Base-by-base conservation (phyloP, 1,284 basidiomycete species). In the Marasmius sp. region DNA sequence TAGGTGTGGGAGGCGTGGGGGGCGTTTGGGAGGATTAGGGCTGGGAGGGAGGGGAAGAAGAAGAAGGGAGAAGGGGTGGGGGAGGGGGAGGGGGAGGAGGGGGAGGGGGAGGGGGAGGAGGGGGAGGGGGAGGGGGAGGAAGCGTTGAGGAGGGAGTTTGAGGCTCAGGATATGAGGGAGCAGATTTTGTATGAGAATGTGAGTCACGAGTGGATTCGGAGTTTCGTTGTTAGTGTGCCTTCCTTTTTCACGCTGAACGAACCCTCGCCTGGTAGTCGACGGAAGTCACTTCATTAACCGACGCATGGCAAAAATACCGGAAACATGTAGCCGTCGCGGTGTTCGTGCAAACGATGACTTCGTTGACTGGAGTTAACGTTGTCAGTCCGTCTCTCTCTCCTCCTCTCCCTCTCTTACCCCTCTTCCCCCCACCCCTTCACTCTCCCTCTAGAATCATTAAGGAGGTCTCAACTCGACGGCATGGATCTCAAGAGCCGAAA, bases 111-210 rank as follows among this genome's bases (percentile, higher is more conserved):
- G 8, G 48, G 43, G 34, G 45, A 18, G 14, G 22, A 27, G 14
- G 39, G 27, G 12, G 50, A 14, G 47, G 33, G 39, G 10, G 47
- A 37, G 20, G 33, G 12, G 7, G 34, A 65, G 59, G 48, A 51
- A 14, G 58, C 59, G 11, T 39, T 64, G 10, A 34, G 60, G 20
- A 43, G 49, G n/a, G 65, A 66, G 47, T 66, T 66, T 50, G 65
- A 64, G 37, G n/a, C n/a, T n/a, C n/a, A n/a, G n/a, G 63, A 64
- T 36, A 66, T 66, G 65, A 62, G 50, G 59, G 64, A 65, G 45
- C 62, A 65, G 52, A 65, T 65, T 34, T 49, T 61, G 39, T 65
- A 57, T 45, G 64, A 65, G 53, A 63, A 61, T 57, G 63, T 62
- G 20, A 14, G 33, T 33, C 6, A 6, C 33, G 2, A 11, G 18